phyloP scores from a whole-genome alignment of 257 asterid species.

The Fraxinus excelsior region DNA sequence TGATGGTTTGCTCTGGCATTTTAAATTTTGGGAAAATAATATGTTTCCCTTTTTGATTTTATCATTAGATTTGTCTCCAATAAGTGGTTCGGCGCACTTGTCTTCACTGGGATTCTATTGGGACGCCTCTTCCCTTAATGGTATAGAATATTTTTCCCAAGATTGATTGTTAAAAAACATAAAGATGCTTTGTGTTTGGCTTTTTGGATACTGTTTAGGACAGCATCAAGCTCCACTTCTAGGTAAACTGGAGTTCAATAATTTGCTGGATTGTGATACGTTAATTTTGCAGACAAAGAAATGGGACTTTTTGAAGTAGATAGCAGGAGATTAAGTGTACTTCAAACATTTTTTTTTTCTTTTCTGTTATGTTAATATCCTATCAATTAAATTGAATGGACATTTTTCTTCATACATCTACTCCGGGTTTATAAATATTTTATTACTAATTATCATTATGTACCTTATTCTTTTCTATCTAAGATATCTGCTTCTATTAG shows the following conservation, averaged over 20 bases:
- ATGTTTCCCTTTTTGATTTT: neutral
- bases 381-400: neutral
- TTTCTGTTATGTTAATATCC: neutral
- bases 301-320: neutral
- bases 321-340: constrained; percentile 1
- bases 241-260: neutral
- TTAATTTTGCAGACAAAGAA: neutral
- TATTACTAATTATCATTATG: neutral
- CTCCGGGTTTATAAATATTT: neutral
- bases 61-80: constrained; percentile 74
- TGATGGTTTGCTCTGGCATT: constrained; percentile 4
- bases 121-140: constrained; percentile 58
- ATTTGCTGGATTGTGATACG: neutral
- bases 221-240: neutral
- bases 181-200: neutral
- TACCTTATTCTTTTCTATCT: neutral
- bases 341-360: neutral
- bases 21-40: neutral
- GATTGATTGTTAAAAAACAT: constrained; percentile 2
- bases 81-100: constrained; percentile 83
- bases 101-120: constrained; percentile 63
- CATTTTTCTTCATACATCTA: neutral
- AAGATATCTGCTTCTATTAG: neutral
- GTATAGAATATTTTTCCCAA: constrained; percentile 16
- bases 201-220: neutral